Conservation (phyloP, 352 stramenopile species). For the Pythium biforme region DNA sequence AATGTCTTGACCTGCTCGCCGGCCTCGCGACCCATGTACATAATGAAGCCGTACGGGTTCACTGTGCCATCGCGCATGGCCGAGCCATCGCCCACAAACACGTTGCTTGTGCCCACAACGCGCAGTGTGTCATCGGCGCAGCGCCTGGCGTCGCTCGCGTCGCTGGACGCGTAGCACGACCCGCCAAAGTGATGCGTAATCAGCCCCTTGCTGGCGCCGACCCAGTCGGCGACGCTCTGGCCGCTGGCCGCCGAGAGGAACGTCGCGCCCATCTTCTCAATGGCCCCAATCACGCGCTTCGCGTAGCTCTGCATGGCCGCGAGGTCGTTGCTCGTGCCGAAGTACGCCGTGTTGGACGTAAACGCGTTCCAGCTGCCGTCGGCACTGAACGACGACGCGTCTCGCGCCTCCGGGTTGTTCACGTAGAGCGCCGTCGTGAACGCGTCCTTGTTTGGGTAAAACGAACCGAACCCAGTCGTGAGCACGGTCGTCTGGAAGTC, state of each 20-base stretch:
- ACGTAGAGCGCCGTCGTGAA: slow-evolving; percentile 52
- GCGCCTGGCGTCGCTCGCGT: slow-evolving; percentile 40
- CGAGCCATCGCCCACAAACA: slow-evolving; percentile 62
- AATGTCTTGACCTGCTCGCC: slow-evolving; percentile 40
- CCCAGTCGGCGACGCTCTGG: slow-evolving; percentile 30
- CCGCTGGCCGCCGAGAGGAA: slow-evolving; percentile 51
- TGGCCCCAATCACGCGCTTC: slow-evolving; percentile 34
- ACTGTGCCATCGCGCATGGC: slow-evolving; percentile 68
- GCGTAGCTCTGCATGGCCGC: slow-evolving; percentile 77
- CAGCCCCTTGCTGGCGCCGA: slow-evolving; percentile 28
- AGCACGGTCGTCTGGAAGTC: slow-evolving; percentile 68
- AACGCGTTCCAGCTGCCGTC: slow-evolving; percentile 37
- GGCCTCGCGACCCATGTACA: slow-evolving; percentile 63
- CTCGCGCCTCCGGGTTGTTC: slow-evolving; percentile 64
- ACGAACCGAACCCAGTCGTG: slow-evolving; percentile 42
- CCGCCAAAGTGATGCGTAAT: slow-evolving; percentile 68
- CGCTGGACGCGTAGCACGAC: slow-evolving; percentile 56
- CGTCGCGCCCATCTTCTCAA: slow-evolving; percentile 41
- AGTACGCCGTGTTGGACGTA: slow-evolving; percentile 25
- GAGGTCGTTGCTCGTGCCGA: slow-evolving; percentile 59
- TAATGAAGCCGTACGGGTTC: slow-evolving; percentile 77
- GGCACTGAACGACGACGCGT: slow-evolving; percentile 40
- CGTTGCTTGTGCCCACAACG: slow-evolving; percentile 67
- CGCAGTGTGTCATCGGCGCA: slow-evolving; percentile 63
- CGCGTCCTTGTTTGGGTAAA: slow-evolving; percentile 29